Base-by-base conservation (phyloP, 2,329 filamentous ascomycete species). In the Shiraia sp. region DNA sequence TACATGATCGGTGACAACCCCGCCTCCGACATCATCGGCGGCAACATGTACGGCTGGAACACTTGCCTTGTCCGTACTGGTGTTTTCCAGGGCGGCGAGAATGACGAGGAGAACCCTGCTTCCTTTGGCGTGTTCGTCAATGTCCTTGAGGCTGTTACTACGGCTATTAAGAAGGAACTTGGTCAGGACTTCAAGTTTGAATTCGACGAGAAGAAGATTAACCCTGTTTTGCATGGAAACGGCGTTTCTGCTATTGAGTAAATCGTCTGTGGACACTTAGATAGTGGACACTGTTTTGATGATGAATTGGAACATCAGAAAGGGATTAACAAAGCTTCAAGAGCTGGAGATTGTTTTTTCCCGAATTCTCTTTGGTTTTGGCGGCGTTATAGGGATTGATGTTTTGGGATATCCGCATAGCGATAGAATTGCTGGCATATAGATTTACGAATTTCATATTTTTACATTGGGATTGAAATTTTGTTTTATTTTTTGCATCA, bases 31-130 rank as follows among this genome's bases (percentile, higher is more conserved):
- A 88, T 88, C 59, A 77, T 86, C 51, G 86, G 86, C 49, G 86
- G 86, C 48, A 90, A 90, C 77, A 86, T 85, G 79, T 88, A 90
- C 69, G 85, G 85, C 46, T 90, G 86, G 87, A 90, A 90, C 72
- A 89, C 86, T 3, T 89, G 86, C 63, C 72, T 90, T 40, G 86
- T 90, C 42, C 81, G 86, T 62, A 90, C 86, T 0, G 87, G 87
- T 72, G 86, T 90, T 33, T 89, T 86, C 79, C 84, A 88, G 72
- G 86, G 86, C 48, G 85, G 81, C 13, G 85, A 82, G 45, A 90
- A 90, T 63, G 87, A 90, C 62, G 78, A 85, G 68, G 76, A 88
- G 72, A 90, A 88, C 72, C 86, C 86, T 1, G 86, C 86, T 62
- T 87, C 79, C 72, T 88, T 89, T 61, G 86, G 86, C 51, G 86